phyloP scores from a whole-genome alignment of 1,284 basidiomycete genomes.

The Butyriboletus appendiculatus region DNA sequence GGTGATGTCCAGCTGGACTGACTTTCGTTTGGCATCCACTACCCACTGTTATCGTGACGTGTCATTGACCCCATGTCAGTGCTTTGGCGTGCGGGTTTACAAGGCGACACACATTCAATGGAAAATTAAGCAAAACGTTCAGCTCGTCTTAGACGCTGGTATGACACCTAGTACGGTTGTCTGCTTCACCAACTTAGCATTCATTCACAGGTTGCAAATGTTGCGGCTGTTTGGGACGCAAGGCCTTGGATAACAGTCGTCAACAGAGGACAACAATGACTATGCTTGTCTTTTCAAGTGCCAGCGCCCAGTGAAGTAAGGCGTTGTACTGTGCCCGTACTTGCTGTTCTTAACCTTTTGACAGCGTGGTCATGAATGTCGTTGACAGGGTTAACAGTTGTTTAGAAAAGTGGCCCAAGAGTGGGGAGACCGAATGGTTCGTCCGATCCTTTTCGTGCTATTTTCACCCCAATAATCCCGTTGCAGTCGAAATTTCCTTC shows the following conservation, averaged over 20 bases:
- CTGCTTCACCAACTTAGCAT: not conserved
- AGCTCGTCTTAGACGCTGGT: not conserved
- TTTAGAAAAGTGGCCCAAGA: constrained; percentile 53
- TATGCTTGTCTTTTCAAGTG: constrained; percentile 24
- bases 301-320: constrained; percentile 13
- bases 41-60: too few relatives aligned
- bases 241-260: constrained; percentile 27
- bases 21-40: not conserved
- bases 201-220: not conserved
- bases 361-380: constrained; percentile 48
- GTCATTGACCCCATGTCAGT: not conserved
- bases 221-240: constrained; percentile 19
- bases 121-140: not conserved
- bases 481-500: constrained; percentile 57
- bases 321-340: constrained; percentile 19
- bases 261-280: constrained; percentile 33
- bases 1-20: too few relatives aligned
- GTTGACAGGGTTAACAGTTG: constrained; percentile 47
- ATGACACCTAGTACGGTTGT: not conserved
- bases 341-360: constrained; percentile 10
- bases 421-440: constrained; percentile 65
- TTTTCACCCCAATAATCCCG: constrained; percentile 13
- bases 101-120: not conserved
- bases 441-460: constrained; percentile 21
- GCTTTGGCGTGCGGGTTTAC: not conserved